Base-by-base conservation (phyloP, 2,329 filamentous ascomycete species). In the Onygenales sp. region DNA sequence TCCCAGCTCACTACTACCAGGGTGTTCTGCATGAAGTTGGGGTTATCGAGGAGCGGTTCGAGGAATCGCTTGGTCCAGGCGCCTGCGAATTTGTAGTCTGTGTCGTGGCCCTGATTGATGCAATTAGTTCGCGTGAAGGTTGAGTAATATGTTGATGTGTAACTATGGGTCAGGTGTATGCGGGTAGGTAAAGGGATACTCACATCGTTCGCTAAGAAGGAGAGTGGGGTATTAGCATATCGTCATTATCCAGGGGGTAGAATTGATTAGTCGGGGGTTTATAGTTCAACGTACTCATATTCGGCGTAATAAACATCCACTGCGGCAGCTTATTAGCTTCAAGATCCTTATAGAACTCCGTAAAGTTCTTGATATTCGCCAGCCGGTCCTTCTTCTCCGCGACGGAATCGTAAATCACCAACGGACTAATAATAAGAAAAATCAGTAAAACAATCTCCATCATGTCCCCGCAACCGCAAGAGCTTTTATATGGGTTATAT, bases 1-100 rank as follows among this genome's bases (percentile, higher is more conserved):
- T 93, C 88, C 63, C 89, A 93, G 8, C 83, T 91, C 55, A 93
- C 68, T 4, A 92, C 73, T 8, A 93, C 78, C 1, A 93, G 77
- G 0, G 86, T 91, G 63, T 86, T 81, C 49, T 86, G 73, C 81
- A 85, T 86, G 69, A 93, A 92, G 59, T 84, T 79, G 48, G 74
- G 68, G 71, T 92, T 79, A 37, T 77, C 66, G 6, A 93, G 75
- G 7, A 93, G 81, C 0, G 87, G 86, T 54, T 81, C 77, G 1
- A 93, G 69, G 71, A 90, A 91, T 47, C 64, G 71, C 39, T 80
- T 78, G 11, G 82, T 79, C 85, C 86, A 93, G 17, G 81, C 82
- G 68, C 93, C 87, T 63, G 93, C 87, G 37, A 40, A 3, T 11
- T 11, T 14, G 11, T 11, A 11, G 37, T 11, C 14, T 11, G 37